These are phyloP conservation scores for Nannochloris sp. DNA, from an alignment of 139 green algal genomes.

Conservation along the genomic window DNA sequence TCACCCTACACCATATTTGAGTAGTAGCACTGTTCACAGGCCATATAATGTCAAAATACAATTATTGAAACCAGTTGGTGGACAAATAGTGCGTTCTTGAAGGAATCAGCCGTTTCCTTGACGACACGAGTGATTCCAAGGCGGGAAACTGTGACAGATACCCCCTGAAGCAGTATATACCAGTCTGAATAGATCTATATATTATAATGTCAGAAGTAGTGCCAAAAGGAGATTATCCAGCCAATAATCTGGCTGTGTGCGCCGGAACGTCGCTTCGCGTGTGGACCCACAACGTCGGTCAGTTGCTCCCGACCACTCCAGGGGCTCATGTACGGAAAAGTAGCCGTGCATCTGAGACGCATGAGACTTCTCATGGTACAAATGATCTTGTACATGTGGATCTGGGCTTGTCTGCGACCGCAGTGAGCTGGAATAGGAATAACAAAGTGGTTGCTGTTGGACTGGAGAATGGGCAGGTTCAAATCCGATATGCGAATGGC, in stretches of 20 bases:
- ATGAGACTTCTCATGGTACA: not conserved
- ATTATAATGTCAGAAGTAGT: too few relatives aligned
- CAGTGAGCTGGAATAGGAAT: constrained; percentile 28
- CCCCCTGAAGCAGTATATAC: not conserved
- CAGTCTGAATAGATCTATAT: not conserved
- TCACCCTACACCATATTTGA: too few relatives aligned
- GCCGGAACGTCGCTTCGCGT: too few relatives aligned
- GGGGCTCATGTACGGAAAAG: not conserved
- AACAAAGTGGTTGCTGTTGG: constrained; percentile 30
- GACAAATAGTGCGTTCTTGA: too few relatives aligned
- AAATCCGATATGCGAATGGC: constrained; percentile 18
- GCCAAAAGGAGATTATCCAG: too few relatives aligned
- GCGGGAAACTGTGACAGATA: not conserved
- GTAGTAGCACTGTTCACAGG: too few relatives aligned
- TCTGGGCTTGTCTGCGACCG: not conserved
- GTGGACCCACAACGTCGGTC: too few relatives aligned
- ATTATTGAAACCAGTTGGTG: too few relatives aligned
- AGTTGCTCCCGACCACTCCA: not conserved
- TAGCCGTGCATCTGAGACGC: not conserved
- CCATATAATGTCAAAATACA: too few relatives aligned
- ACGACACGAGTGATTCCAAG: not conserved
- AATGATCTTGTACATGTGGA: not conserved
- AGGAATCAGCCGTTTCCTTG: too few relatives aligned
- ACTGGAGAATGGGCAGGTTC: constrained; percentile 13
- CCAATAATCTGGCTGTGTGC: too few relatives aligned